Evolutionary conservation across 345 rosid species (phyloP).

Genomic region (Isatis tinctoria): DNA sequence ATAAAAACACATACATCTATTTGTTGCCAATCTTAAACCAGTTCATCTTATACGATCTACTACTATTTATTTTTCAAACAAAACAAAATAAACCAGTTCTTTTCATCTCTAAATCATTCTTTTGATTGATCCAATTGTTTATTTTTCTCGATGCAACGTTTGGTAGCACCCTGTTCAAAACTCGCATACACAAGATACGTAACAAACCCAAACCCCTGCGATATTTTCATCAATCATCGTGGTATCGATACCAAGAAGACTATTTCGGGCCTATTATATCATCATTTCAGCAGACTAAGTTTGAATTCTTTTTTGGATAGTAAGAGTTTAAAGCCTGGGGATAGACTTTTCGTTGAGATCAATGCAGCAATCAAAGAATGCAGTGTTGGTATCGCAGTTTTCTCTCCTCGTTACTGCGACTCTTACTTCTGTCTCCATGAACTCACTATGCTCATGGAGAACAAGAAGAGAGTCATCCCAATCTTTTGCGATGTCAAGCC

Average conservation of each 20-base stretch:
- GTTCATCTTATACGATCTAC: not conserved
- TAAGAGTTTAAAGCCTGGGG: constrained; percentile 82
- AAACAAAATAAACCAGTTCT: not conserved
- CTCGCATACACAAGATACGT: constrained; percentile 20
- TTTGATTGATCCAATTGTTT: not conserved
- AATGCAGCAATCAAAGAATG: constrained; percentile 46
- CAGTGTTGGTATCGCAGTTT: constrained; percentile 64
- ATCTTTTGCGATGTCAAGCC: constrained; percentile 83
- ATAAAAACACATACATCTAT: constrained; percentile 1
- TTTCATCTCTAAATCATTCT: not conserved
- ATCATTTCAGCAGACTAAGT: constrained; percentile 41
- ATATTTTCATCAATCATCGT: constrained; percentile 82
- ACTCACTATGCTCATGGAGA: constrained; percentile 64
- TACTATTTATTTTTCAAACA: not conserved
- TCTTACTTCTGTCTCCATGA: constrained; percentile 83
- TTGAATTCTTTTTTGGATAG: constrained; percentile 65
- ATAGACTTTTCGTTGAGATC: constrained; percentile 52
- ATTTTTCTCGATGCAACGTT: constrained; percentile 52
- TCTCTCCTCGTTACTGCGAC: constrained; percentile 73
- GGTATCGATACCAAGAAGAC: constrained; percentile 77
- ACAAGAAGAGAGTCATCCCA: constrained; percentile 61
- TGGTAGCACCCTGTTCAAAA: constrained; percentile 23
- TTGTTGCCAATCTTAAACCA: not conserved
- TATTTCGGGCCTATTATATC: constrained; percentile 57
- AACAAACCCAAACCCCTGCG: constrained; percentile 34